phyloP scores from a whole-genome alignment of 192 early-diverging fungal species.

The Geranomyces michiganensis region DNA sequence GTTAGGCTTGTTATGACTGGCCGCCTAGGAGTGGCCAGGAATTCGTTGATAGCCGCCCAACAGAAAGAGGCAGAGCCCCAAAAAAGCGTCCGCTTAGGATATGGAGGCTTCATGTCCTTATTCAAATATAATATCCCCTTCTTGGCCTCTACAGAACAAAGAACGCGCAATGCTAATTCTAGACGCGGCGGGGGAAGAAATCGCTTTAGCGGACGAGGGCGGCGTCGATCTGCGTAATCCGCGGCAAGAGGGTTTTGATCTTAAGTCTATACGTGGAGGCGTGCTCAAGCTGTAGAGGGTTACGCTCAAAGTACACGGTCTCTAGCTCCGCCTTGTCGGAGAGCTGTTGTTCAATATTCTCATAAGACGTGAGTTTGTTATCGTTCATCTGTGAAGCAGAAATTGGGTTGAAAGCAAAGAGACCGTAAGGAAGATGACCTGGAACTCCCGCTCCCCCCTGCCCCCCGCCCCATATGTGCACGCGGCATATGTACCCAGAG shows the following conservation, averaged over 20 bases:
- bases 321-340: conserved; percentile 53
- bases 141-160: too few species aligned
- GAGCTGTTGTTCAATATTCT: conserved; percentile 74
- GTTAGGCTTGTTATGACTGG: too few species aligned
- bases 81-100: too few species aligned
- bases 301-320: conserved; percentile 95
- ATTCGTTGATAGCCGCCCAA: too few species aligned
- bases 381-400: conserved; percentile 55
- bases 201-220: conserved; percentile 46
- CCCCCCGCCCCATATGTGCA: too few species aligned
- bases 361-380: conserved; percentile 77
- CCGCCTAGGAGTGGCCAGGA: too few species aligned
- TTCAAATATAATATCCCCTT: too few species aligned
- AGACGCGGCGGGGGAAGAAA: not conserved
- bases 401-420: not conserved
- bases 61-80: too few species aligned
- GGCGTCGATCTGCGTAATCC: conserved; percentile 92
- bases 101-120: too few species aligned
- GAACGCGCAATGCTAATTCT: too few species aligned
- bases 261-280: conserved; percentile 83
- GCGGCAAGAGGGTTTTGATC: conserved; percentile 80
- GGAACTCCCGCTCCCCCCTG: too few species aligned
- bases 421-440: too few species aligned
- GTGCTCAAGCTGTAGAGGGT: conserved; percentile 82
- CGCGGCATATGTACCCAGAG: conserved; percentile 79